phyloP scores from a whole-genome alignment of 2,329 filamentous ascomycete species.

The Penicillium corylophilum region DNA sequence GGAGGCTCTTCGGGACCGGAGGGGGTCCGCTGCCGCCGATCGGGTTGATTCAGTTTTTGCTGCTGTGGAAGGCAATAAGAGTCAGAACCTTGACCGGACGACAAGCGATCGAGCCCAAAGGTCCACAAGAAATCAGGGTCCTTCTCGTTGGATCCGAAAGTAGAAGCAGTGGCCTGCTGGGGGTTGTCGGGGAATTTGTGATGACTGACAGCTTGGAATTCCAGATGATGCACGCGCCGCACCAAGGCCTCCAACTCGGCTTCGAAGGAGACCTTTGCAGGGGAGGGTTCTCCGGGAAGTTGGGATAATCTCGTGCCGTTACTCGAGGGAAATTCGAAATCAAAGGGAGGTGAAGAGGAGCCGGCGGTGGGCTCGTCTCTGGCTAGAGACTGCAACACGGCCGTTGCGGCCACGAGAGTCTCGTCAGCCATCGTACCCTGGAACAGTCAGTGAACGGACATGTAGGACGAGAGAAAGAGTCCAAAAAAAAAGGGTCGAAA shows the following conservation, averaged over 20 bases:
- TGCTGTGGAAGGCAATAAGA: constrained; percentile 36
- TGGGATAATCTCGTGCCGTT: constrained; percentile 60
- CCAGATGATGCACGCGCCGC: constrained; percentile 75
- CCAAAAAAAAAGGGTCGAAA: background rate
- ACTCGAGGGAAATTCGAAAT: constrained; percentile 35
- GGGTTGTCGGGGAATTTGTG: constrained; percentile 71
- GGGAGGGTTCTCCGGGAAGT: constrained; percentile 73
- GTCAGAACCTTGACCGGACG: constrained; percentile 36
- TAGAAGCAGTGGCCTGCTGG: constrained; percentile 63
- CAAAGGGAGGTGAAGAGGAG: constrained; percentile 35
- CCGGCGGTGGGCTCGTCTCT: constrained; percentile 37
- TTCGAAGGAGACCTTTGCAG: constrained; percentile 77
- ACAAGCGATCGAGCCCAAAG: constrained; percentile 35
- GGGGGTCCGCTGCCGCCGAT: constrained; percentile 37
- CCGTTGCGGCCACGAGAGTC: constrained; percentile 48
- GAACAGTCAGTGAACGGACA: constrained; percentile 19
- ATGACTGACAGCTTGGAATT: constrained; percentile 66
- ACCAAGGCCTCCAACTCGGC: constrained; percentile 77
- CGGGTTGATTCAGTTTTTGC: constrained; percentile 39
- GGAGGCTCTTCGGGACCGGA: constrained; percentile 30
- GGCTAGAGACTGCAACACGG: constrained; percentile 48
- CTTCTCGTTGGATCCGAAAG: constrained; percentile 58
- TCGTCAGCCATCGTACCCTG: constrained; percentile 50
- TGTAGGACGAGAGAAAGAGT: background rate
- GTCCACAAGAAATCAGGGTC: constrained; percentile 34